Conservation (phyloP, 805 yeast species). For the Metschnikowia vanudenii region DNA sequence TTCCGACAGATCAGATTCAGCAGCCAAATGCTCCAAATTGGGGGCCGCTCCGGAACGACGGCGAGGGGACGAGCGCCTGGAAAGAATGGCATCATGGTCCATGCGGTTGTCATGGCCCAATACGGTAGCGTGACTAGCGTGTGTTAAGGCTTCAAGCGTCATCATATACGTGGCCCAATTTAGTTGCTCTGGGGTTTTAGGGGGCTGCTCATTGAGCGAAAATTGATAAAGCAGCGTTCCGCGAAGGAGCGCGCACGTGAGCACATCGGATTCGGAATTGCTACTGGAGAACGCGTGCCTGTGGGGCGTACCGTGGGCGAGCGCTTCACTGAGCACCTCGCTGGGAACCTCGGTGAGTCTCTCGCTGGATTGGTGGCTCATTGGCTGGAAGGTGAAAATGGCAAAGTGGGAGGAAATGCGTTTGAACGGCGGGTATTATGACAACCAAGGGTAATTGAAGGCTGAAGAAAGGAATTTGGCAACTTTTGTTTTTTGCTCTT, state of each 20-base stretch:
- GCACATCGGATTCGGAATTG: conserved; percentile 7
- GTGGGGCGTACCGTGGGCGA: neutral
- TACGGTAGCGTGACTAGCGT: neutral
- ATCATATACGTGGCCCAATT: conserved; percentile 1
- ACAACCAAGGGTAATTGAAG: too few relatives aligned
- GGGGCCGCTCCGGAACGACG: neutral
- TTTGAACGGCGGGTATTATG: too few relatives aligned
- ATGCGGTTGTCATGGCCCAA: neutral
- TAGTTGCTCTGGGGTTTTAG: neutral
- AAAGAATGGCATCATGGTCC: neutral
- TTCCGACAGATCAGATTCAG: conserved; percentile 14
- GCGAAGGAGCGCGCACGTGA: conserved; percentile 5
- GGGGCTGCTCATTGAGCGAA: neutral
- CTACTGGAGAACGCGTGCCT: neutral
- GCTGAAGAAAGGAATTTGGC: too few relatives aligned
- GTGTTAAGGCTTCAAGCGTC: conserved; percentile 1
- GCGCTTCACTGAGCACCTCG: too few relatives aligned
- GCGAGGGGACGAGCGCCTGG: neutral
- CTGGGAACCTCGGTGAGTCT: too few relatives aligned
- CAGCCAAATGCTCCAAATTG: conserved; percentile 1
- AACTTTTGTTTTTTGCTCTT: too few relatives aligned
- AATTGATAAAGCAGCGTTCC: conserved; percentile 3
- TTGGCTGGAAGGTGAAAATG: too few relatives aligned
- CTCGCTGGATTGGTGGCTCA: too few relatives aligned
- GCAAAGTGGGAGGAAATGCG: too few relatives aligned